Evolutionary conservation across 768 basidiomycete genomes (phyloP).

Genomic region (Mycena metata): DNA sequence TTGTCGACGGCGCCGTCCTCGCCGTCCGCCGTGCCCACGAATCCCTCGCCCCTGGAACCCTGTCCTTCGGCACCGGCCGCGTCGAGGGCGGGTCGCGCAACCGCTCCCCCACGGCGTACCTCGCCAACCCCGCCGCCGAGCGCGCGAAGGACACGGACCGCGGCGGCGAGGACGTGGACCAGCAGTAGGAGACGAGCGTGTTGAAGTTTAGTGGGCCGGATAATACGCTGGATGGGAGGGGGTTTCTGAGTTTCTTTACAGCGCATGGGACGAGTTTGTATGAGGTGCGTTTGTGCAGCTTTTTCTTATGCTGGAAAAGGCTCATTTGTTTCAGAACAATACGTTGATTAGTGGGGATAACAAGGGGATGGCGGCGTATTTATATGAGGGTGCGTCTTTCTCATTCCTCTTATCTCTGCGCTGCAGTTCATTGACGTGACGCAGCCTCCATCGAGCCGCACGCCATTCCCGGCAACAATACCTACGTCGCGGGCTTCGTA

Average conservation of each 20-base stretch:
- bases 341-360: slow-evolving; percentile 85
- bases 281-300: slow-evolving; percentile 61
- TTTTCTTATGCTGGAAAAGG: no score
- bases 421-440: neutral
- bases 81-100: slow-evolving; percentile 79
- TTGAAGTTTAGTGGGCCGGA: slow-evolving; percentile 66
- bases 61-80: slow-evolving; percentile 78
- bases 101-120: slow-evolving; percentile 81
- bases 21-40: slow-evolving; percentile 78
- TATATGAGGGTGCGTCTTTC: slow-evolving; percentile 74
- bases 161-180: slow-evolving; percentile 54
- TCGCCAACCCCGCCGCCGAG: slow-evolving; percentile 80
- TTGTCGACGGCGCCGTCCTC: slow-evolving; percentile 74
- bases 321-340: slow-evolving; percentile 82
- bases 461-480: slow-evolving; percentile 74
- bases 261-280: slow-evolving; percentile 89
- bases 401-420: neutral
- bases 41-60: slow-evolving; percentile 69
- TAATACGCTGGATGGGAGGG: slow-evolving; percentile 63
- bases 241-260: slow-evolving; percentile 81
- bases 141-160: slow-evolving; percentile 70
- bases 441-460: slow-evolving; percentile 73
- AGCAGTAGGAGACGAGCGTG: slow-evolving; percentile 80
- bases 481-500: slow-evolving; percentile 81
- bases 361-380: slow-evolving; percentile 87